These are phyloP conservation scores for Zygosaccharomyces bisporus DNA, from an alignment of 805 yeast species.

Conservation along the genomic window DNA sequence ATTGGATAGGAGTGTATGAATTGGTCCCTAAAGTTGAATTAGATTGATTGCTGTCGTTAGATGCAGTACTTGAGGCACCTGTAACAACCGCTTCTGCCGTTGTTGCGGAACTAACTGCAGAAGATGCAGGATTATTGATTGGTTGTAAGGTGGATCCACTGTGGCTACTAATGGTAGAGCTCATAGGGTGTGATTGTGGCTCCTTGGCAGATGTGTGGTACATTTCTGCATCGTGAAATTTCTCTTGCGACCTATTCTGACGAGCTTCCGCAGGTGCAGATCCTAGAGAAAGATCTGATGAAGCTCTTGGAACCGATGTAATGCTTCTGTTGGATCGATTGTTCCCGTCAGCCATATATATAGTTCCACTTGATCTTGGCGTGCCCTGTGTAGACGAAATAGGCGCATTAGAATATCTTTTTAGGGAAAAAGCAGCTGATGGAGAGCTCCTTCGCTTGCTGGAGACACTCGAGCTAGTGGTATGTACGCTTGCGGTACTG, in stretches of 20 bases:
- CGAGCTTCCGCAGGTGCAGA: not conserved
- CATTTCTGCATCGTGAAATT: constrained; percentile 7
- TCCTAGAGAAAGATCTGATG: constrained; percentile 3
- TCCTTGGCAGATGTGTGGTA: not conserved
- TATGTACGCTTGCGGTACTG: constrained; percentile 5
- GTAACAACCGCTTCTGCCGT: not conserved
- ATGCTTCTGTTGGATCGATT: constrained; percentile 13
- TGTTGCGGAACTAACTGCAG: constrained; percentile 1
- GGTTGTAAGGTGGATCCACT: constrained; percentile 5
- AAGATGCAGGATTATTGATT: not conserved
- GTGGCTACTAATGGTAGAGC: not conserved
- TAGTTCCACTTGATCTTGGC: not conserved
- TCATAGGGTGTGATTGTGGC: constrained; percentile 1
- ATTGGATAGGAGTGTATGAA: constrained; percentile 1
- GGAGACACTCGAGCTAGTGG: constrained; percentile 3
- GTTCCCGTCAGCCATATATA: constrained; percentile 3
- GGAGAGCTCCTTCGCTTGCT: constrained; percentile 14
- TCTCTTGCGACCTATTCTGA: constrained; percentile 4
- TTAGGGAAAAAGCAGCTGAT: constrained; percentile 12
- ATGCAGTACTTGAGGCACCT: not conserved
- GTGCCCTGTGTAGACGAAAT: not conserved
- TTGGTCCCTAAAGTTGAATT: not conserved
- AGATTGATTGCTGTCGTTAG: not conserved
- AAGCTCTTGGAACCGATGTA: constrained; percentile 1
- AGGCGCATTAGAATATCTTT: constrained; percentile 11